Evolutionary conservation across 192 early-diverging fungal genomes (phyloP), one percentile per base, ranked within the genome.

Genomic region (Allomyces macrogynus): DNA sequence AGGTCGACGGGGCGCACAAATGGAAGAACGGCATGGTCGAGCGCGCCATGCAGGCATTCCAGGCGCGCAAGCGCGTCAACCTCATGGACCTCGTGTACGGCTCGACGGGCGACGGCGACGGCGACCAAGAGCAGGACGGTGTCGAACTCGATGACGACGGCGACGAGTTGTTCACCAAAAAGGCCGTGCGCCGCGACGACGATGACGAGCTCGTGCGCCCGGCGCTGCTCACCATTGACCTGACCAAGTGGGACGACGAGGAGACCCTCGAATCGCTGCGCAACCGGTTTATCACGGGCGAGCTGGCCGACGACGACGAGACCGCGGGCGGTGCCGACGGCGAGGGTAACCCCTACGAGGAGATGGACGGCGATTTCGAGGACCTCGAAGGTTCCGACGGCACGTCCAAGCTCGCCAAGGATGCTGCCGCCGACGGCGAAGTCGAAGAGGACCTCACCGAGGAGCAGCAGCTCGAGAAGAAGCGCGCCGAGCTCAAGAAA

Each of bases 11-110:
- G 26, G 65, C 24, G 27, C 32, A 32, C 24, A 25, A 65, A 3
- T 65, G 64, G 64, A 65, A 65, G 18, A 25, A 60, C 60, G 64
- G 64, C 60, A 25, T 65, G 64, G 49, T n/a, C 49, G 65, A 66
- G 24, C 32, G 60, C 32, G 65, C 65, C 3, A 23, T 10, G 11
- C 25, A 60, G n/a, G 25, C 27, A 0, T 57, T 57, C 49, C 76
- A 80, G 25, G 74, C 70, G 27, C 26, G 62, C 62, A 77, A 73
- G 68, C 86, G 90, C 22, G 74, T 86, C 63, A 91, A 91, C 65
- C 71, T 97, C 54, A 92, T 93, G 91, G 81, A 90, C 40, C 70
- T 93, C 0, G 88, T 98, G 27, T 98, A 98, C 69, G 84, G 85
- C 0, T 71, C 81, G 2, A 78, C 86, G 27, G 69, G 69, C 25